Evolutionary conservation across 192 early-diverging fungal species (phyloP), one percentile per base, ranked within the genome.

Genomic region (Obelidium mucronatum): DNA sequence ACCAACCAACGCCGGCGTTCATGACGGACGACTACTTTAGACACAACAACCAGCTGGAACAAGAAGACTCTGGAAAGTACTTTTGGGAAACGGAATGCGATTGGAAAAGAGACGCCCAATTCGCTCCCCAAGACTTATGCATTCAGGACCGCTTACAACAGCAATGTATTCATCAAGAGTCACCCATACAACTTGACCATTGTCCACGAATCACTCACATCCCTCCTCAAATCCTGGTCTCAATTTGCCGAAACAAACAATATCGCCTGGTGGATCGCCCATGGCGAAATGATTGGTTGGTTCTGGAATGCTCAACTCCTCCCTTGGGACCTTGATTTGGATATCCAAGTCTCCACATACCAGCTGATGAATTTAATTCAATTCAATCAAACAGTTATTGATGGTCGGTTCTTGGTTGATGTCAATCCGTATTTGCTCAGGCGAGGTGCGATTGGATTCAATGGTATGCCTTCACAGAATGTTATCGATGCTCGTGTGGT

Each of bases 401-500:
- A 78, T 42, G 51, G 66, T 33, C 81, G 76, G 2, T 83, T 74
- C 53, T 37, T 80, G 31, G 22, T 83, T 22, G 81, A 80, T 54
- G 81, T 83, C 36, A 83, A 77, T 70, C 78, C 78, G 17, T 2
- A 39, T 36, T 60, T 53, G 48, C 39, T 40, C 36, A 30, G n/a
- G 0, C 79, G 82, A 5, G n/a, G n/a, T n/a, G n/a, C n/a, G n/a
- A n/a, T n/a, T n/a, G n/a, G n/a, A n/a, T n/a, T n/a, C n/a, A n/a
- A n/a, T n/a, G n/a, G n/a, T n/a, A 30, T 22, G 42, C 67, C 51
- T 4, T 28, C 75, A 54, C 15, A n/a, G 4, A 83, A 83, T 64
- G 69, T 60, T 13, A 82, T 83, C 35, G 82, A 83, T 54, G 80
- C 80, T 11, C 79, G 82, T 30, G 55, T 81, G 37, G 76, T 83